phyloP scores from a whole-genome alignment of 106 monocot genomes.

The Dendrobium officinale region DNA sequence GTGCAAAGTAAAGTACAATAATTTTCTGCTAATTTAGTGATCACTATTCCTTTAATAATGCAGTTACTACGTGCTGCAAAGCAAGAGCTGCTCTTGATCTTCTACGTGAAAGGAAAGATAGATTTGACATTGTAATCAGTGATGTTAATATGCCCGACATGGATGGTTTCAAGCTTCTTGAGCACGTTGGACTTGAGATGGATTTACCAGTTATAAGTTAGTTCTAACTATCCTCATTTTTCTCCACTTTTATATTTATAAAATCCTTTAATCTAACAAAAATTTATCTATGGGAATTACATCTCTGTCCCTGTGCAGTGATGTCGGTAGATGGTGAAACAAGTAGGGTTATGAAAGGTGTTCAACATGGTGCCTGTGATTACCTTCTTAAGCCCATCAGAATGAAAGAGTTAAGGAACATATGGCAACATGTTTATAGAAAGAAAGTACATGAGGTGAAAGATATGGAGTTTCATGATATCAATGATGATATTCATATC shows the following conservation, averaged over 20 bases:
- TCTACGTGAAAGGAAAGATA: conserved; percentile 76
- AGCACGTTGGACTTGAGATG: conserved; percentile 89
- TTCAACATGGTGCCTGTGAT: conserved; percentile 96
- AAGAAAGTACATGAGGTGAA: conserved; percentile 84
- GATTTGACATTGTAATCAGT: conserved; percentile 93
- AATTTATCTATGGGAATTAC: neutral
- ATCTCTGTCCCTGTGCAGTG: conserved; percentile 48
- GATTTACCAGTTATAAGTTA: conserved; percentile 95
- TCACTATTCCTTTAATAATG: neutral
- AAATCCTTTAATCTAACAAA: too few species aligned
- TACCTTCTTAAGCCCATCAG: conserved; percentile 91
- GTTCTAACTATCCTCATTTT: conserved; percentile 10
- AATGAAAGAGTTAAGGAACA: conserved; percentile 92
- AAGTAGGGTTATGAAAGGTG: conserved; percentile 98
- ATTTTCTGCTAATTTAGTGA: neutral
- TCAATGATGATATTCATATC: conserved; percentile 48
- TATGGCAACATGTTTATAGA: conserved; percentile 97
- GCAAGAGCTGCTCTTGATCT: conserved; percentile 68
- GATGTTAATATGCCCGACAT: conserved; percentile 92
- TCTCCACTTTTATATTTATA: neutral
- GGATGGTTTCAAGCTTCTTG: conserved; percentile 94
- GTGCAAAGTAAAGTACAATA: neutral
- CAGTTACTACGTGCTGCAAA: conserved; percentile 83
- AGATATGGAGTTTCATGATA: conserved; percentile 63
- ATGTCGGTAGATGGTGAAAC: conserved; percentile 99